Evolutionary conservation across 2,329 filamentous ascomycete genomes (phyloP).

Genomic region (Ophidiomyces ophidiicola): DNA sequence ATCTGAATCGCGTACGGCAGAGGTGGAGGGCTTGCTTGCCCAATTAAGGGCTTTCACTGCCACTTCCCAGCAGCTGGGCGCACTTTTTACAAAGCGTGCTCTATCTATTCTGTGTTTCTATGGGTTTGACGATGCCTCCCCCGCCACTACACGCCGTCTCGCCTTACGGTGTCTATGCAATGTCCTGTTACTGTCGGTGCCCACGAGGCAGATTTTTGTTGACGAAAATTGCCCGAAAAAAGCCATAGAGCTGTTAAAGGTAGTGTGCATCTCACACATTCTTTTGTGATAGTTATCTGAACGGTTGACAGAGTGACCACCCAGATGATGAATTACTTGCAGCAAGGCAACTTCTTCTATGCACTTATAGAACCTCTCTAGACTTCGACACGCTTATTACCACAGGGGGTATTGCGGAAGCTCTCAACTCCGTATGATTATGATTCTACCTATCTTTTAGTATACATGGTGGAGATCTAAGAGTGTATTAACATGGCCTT

Average conservation of each 20-base stretch:
- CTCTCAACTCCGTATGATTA: conserved; percentile 43
- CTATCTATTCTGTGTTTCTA: neutral
- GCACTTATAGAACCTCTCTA: conserved; percentile 61
- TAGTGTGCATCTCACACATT: conserved; percentile 13
- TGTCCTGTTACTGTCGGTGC: conserved; percentile 56
- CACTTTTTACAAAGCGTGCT: conserved; percentile 4
- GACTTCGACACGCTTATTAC: conserved; percentile 54
- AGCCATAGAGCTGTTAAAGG: conserved; percentile 57
- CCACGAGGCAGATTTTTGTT: conserved; percentile 59
- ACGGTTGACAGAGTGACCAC: conserved; percentile 37
- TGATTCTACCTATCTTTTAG: neutral
- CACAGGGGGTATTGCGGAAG: conserved; percentile 53
- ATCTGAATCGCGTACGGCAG: too few species aligned
- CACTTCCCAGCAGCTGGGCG: too few species aligned
- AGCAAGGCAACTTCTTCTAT: conserved; percentile 64
- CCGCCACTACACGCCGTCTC: conserved; percentile 51
- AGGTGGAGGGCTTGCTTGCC: too few species aligned
- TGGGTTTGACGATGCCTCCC: neutral
- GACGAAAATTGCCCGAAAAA: conserved; percentile 55
- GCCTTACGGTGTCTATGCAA: conserved; percentile 77
- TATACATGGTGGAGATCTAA: neutral
- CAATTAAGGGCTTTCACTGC: too few species aligned
- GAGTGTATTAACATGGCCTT: too few species aligned
- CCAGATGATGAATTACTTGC: conserved; percentile 76
- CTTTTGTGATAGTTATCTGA: too few species aligned